Evolutionary conservation across 208 protist species (phyloP), one percentile per base, ranked within the genome.

Genomic region (Perkinsela sp.): DNA sequence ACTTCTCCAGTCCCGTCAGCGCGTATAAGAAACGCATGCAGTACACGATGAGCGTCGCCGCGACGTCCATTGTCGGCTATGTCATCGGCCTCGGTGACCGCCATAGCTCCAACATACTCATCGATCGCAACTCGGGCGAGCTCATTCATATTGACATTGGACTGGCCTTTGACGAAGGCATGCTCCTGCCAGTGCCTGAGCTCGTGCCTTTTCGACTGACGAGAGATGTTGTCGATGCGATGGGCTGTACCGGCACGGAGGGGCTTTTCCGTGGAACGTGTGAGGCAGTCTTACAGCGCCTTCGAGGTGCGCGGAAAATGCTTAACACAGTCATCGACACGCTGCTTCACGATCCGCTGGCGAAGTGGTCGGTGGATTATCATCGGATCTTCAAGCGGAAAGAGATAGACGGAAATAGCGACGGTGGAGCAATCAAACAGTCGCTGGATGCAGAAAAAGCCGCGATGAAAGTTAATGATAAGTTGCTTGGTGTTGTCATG

Each of bases 141-240:
- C 69, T 95, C 30, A 80, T 97, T 31, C 90, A 96, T 70, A 96
- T 97, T 72, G 94, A 97, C 72, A 77, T 96, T 2, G 93, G 93
- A 30, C 83, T 94, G 71, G 89, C 84, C 2, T 94, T 94, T 77
- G 89, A 94, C 30, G 86, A 96, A 73, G 87, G 77, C 1, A 78
- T 76, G 66, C 69, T 84, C 31, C 76, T 98, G 2, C 75, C 73
- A 1, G 77, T 93, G 2, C 94, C 95, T 28, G 94, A 98, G 77
- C 65, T 81, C 1, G 92, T 98, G 2, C 95, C 95, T 0, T 98
- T 98, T 74, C 80, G 95, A 1, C 73, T 97, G 16, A 97, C 95
- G 13, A 84, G 88, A 15, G 95, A 97, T 76, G 72, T 98, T 1
- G 82, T 96, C n/a, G 92, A 96, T 74, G 92, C 88, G 1, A 78